Conservation (phyloP, 345 rosid species). For the Camelina laxa region DNA sequence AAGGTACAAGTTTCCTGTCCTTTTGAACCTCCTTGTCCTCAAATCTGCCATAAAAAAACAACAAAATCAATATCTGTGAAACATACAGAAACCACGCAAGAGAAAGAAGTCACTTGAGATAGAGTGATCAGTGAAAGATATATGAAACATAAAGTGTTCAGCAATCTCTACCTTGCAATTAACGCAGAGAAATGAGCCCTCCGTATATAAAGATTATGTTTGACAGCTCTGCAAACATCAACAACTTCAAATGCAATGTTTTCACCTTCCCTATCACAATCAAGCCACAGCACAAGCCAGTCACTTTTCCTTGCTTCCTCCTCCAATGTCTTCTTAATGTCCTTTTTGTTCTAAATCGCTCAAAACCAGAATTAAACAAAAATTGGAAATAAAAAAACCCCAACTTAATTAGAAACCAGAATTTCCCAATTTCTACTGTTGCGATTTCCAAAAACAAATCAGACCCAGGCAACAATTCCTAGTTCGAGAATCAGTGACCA, state of each 20-base stretch:
- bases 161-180: slow-evolving; percentile 71
- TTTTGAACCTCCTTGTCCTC: slow-evolving; percentile 63
- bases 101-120: neutral
- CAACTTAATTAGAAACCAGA: neutral
- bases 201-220: slow-evolving; percentile 59
- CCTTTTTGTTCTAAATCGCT: slow-evolving; percentile 70
- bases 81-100: neutral
- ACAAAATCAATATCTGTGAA: neutral
- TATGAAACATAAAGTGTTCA: neutral
- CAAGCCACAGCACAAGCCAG: slow-evolving; percentile 97
- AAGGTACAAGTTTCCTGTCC: slow-evolving; percentile 62
- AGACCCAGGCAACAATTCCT: slow-evolving; percentile 11
- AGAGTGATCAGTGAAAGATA: slow-evolving; percentile 9
- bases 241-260: slow-evolving; percentile 94
- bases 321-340: slow-evolving; percentile 86
- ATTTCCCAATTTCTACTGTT: neutral
- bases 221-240: slow-evolving; percentile 67
- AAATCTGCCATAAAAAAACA: slow-evolving; percentile 39
- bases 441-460: neutral
- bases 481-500: neutral
- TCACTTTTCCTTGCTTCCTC: slow-evolving; percentile 94
- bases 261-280: slow-evolving; percentile 98
- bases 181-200: slow-evolving; percentile 96
- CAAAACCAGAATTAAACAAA: slow-evolving; percentile 27
- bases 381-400: neutral